A percentile compares a stretch with the other conserved stretches of the same genome.
phyloP scores from a whole-genome alignment of 768 basidiomycete genomes.

The Agaricus blazei region DNA sequence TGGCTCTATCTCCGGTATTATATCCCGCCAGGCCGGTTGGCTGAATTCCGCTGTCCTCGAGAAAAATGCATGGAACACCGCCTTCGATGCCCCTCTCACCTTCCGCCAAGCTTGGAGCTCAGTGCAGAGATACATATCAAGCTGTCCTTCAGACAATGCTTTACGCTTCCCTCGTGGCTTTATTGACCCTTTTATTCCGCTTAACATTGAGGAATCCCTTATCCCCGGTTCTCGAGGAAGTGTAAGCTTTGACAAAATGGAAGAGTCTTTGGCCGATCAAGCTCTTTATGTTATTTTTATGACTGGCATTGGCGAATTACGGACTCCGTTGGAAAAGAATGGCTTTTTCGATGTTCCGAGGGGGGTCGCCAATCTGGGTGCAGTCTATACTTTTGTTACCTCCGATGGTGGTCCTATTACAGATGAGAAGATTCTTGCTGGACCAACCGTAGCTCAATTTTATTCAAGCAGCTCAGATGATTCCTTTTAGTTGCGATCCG shows the following conservation, averaged over 20 bases:
- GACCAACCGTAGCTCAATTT: conserved; percentile 44
- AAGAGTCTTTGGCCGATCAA: background rate
- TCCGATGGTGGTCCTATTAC: conserved; percentile 17
- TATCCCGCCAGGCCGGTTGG: conserved; percentile 65
- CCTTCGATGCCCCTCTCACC: conserved; percentile 48
- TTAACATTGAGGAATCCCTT: conserved; percentile 16
- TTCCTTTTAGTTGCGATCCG: background rate
- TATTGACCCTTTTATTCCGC: conserved; percentile 20
- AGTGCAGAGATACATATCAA: conserved; percentile 39
- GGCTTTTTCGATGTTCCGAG: conserved; percentile 32
- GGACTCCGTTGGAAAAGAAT: conserved; percentile 14
- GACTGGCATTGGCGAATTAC: conserved; percentile 11
- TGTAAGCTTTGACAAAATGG: background rate
- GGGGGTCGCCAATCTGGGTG: conserved; percentile 32
- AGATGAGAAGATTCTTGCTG: conserved; percentile 51
- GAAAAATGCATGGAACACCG: conserved; percentile 48
- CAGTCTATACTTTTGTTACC: conserved; percentile 40
- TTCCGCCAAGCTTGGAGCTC: conserved; percentile 36
- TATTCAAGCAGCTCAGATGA: conserved; percentile 20
- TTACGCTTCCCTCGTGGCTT: conserved; percentile 29
- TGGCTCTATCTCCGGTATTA: conserved; percentile 54
- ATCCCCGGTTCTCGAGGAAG: conserved; percentile 14
- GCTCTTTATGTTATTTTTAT: conserved; percentile 1
- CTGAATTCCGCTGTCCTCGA: conserved; percentile 44
- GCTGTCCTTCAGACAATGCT: conserved; percentile 48